Evolutionary conservation across 345 rosid species (phyloP).

Genomic region (Syzygium aromaticum): DNA sequence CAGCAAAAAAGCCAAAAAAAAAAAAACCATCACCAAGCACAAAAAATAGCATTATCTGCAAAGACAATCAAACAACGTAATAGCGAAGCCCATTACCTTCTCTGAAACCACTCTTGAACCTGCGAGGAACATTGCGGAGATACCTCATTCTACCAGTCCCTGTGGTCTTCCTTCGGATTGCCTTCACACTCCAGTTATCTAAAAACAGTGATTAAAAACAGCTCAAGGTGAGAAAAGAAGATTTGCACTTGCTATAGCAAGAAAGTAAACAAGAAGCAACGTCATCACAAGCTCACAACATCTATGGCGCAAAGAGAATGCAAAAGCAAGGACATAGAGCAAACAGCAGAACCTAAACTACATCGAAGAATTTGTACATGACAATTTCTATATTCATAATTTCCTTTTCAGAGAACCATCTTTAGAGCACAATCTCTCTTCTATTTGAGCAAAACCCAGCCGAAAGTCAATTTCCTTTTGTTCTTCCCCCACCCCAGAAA

Average conservation of each 20-base stretch:
- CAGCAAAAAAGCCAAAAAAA: background rate
- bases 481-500: background rate
- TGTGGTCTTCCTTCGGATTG: slow-evolving; percentile 95
- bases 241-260: background rate
- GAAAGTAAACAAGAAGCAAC: background rate
- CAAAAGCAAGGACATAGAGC: background rate
- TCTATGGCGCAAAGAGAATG: background rate
- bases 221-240: background rate
- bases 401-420: background rate
- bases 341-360: background rate
- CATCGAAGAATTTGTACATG: background rate
- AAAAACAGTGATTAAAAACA: background rate
- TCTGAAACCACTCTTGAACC: slow-evolving; percentile 92
- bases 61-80: background rate
- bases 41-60: background rate
- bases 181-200: slow-evolving; percentile 99
- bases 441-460: background rate
- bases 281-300: background rate
- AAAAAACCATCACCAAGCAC: background rate
- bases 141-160: slow-evolving; percentile 96
- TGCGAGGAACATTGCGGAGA: slow-evolving; percentile 71
- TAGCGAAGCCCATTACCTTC: slow-evolving; percentile 35
- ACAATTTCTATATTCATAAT: background rate
- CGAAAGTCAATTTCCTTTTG: background rate
- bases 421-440: background rate